Conservation (phyloP, 441 rosid species). For the Geranium incanum region DNA sequence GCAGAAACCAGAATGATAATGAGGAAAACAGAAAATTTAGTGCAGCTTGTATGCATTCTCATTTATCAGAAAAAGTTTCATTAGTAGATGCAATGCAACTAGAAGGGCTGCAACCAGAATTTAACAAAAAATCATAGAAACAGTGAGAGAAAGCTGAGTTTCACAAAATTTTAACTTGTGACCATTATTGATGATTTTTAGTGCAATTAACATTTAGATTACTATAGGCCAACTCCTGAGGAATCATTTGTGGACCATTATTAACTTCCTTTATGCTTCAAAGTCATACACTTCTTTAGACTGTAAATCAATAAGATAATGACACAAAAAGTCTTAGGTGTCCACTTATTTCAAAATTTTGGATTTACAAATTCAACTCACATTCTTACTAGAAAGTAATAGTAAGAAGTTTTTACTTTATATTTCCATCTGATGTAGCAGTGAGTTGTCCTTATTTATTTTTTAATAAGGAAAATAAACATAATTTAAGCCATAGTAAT, state of each 20-base stretch:
- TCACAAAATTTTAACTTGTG: not conserved
- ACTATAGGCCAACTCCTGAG: not conserved
- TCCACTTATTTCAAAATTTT: too few species aligned
- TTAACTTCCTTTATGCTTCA: not conserved
- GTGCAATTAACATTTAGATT: not conserved
- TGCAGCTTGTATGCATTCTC: not conserved
- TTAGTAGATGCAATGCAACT: not conserved
- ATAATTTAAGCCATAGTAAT: constrained; percentile 1
- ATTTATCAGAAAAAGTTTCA: constrained; percentile 3
- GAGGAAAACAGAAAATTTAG: not conserved
- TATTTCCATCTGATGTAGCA: not conserved
- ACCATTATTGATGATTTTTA: not conserved
- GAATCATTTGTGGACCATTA: not conserved
- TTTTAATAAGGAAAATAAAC: not conserved
- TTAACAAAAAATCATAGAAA: not conserved
- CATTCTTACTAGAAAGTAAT: too few species aligned
- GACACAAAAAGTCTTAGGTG: too few species aligned
- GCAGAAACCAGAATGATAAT: constrained; percentile 24
- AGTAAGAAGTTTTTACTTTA: not conserved
- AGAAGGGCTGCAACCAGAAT: not conserved
- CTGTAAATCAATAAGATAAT: not conserved
- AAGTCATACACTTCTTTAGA: not conserved
- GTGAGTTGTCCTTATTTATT: not conserved
- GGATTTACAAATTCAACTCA: too few species aligned
- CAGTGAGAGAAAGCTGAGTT: not conserved